Percentiles rank a stretch among this genome's conserved stretches.
These are phyloP conservation scores for Elsinoe ampelina DNA, from an alignment of 2,329 filamentous ascomycete genomes.

Conservation along the genomic window DNA sequence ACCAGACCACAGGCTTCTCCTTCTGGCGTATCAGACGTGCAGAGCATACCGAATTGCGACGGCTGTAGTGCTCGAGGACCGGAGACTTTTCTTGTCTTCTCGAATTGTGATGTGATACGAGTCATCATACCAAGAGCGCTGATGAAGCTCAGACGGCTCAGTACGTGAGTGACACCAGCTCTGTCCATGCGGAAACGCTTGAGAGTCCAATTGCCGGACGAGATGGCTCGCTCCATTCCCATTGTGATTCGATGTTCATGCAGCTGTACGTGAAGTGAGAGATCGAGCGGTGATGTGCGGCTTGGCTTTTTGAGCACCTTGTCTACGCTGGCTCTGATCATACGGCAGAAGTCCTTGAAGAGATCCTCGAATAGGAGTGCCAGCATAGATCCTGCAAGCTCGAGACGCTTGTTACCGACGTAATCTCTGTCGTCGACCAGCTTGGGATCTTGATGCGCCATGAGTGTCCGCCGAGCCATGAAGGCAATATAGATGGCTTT, in stretches of 20 bases:
- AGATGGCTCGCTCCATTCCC: conserved; percentile 91
- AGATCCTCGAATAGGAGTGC: conserved; percentile 93
- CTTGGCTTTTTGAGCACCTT: conserved; percentile 93
- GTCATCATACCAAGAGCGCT: conserved; percentile 99
- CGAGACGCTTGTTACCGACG: conserved; percentile 92
- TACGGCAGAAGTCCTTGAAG: conserved; percentile 87
- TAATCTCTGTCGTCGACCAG: conserved; percentile 95
- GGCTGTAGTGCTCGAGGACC: conserved; percentile 92
- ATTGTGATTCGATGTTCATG: conserved; percentile 81
- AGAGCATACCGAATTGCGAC: conserved; percentile 97
- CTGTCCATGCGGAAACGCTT: conserved; percentile 99
- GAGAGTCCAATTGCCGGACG: conserved; percentile 94
- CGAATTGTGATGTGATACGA: conserved; percentile 93
- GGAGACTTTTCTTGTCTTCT: conserved; percentile 94
- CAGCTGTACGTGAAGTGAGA: conserved; percentile 71
- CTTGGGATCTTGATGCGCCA: conserved; percentile 82
- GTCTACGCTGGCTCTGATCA: conserved; percentile 88
- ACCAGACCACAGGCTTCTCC: conserved; percentile 96
- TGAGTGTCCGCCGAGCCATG: conserved; percentile 93
- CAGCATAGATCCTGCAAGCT: conserved; percentile 87
- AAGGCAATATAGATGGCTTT: conserved; percentile 94
- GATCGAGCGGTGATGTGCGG: conserved; percentile 78
- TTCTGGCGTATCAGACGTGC: conserved; percentile 94
- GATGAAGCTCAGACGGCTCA: conserved; percentile 93
- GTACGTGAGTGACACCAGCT: conserved; percentile 89